Evolutionary conservation across 2,329 filamentous ascomycete species (phyloP).

Genomic region (Pochonia chlamydosporia): DNA sequence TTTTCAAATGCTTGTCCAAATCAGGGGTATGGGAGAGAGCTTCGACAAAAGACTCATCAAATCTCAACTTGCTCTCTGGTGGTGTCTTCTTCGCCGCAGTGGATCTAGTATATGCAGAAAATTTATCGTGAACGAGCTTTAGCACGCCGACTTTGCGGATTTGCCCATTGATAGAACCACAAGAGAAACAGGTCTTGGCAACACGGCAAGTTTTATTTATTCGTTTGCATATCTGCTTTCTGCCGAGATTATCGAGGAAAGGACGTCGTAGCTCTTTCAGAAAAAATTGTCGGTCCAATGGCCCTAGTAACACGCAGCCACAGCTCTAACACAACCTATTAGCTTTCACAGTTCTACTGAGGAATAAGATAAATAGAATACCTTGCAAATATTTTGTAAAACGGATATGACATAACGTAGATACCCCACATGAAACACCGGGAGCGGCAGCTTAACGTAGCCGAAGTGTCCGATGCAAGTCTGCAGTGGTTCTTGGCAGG

Average conservation of each 20-base stretch:
- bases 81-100: conserved; percentile 77
- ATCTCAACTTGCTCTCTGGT: conserved; percentile 73
- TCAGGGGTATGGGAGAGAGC: conserved; percentile 74
- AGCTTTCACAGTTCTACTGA: no score
- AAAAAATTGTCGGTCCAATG: conserved; percentile 68
- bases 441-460: conserved; percentile 84
- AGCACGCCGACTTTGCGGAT: conserved; percentile 86
- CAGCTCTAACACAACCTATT: conserved; percentile 1
- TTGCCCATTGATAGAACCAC: conserved; percentile 76
- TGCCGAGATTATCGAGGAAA: conserved; percentile 78
- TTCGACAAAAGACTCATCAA: conserved; percentile 77
- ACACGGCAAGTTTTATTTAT: conserved; percentile 88
- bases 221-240: conserved; percentile 73
- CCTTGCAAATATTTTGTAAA: conserved; percentile 90
- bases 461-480: conserved; percentile 94
- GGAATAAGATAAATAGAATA: conserved; percentile 14
- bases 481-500: conserved; percentile 61
- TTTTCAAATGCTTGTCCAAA: conserved; percentile 82
- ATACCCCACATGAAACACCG: conserved; percentile 93
- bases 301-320: conserved; percentile 62
- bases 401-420: conserved; percentile 88
- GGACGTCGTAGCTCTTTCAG: conserved; percentile 74
- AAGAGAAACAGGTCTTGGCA: conserved; percentile 75
- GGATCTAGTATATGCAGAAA: conserved; percentile 79
- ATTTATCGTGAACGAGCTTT: conserved; percentile 92